Percentiles rank a stretch among this genome's conserved stretches.
Evolutionary conservation across 2,329 filamentous ascomycete species (phyloP).

Genomic region (Penicillium thymicola): DNA sequence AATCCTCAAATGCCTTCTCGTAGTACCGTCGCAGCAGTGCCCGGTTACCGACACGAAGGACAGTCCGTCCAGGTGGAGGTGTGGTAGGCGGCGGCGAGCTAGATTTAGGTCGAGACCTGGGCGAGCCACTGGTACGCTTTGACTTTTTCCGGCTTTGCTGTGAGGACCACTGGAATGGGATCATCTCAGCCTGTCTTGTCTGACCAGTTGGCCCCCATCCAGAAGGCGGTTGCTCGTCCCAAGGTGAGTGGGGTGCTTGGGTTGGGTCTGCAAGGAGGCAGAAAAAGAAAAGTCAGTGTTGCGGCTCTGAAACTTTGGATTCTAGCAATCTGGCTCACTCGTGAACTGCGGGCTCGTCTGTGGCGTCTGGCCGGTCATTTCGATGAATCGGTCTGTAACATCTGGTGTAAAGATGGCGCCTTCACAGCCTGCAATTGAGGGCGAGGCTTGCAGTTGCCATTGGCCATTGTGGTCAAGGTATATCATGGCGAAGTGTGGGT

Average conservation of each 20-base stretch:
- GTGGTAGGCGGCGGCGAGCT: slow-evolving; percentile 15
- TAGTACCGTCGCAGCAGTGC: slow-evolving; percentile 38
- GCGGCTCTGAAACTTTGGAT: neutral
- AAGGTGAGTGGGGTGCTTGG: slow-evolving; percentile 8
- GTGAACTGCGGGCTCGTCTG: slow-evolving; percentile 22
- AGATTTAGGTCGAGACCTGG: slow-evolving; percentile 18
- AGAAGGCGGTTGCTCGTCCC: slow-evolving; percentile 14
- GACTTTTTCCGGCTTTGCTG: slow-evolving; percentile 26
- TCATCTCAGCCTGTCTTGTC: slow-evolving; percentile 23
- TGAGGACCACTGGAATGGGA: slow-evolving; percentile 34
- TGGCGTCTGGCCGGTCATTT: slow-evolving; percentile 22
- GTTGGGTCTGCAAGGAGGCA: slow-evolving; percentile 4
- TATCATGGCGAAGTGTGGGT: slow-evolving; percentile 38
- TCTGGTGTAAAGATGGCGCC: slow-evolving; percentile 36
- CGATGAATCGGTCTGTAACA: slow-evolving; percentile 35
- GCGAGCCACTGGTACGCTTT: slow-evolving; percentile 21
- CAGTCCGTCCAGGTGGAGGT: slow-evolving; percentile 21
- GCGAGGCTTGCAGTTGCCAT: slow-evolving; percentile 30
- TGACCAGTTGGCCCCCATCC: slow-evolving; percentile 26
- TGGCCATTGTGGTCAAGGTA: slow-evolving; percentile 37
- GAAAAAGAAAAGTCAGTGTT: neutral
- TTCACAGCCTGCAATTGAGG: slow-evolving; percentile 33
- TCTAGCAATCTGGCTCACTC: slow-evolving; percentile 21
- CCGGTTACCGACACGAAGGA: slow-evolving; percentile 29
- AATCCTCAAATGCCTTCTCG: slow-evolving; percentile 39